Evolutionary conservation across 2,329 filamentous ascomycete species (phyloP).

Genomic region (Trichoderma pleuroti): DNA sequence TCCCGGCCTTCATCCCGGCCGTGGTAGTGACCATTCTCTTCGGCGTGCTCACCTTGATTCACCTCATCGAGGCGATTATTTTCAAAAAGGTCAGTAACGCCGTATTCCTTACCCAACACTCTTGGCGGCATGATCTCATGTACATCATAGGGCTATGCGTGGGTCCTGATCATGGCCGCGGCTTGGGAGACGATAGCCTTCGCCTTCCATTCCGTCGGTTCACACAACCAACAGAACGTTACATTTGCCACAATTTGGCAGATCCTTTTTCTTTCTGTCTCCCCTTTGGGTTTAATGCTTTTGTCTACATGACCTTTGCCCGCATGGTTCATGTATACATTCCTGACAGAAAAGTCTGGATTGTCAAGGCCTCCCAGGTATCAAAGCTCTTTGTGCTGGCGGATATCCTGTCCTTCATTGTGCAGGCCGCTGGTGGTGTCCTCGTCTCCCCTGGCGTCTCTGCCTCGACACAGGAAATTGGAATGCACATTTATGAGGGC

Average conservation of each 20-base stretch:
- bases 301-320: slow-evolving; percentile 13
- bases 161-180: neutral
- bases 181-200: slow-evolving; percentile 1
- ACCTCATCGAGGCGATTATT: neutral
- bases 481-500: neutral
- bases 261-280: neutral
- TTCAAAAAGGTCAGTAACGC: neutral
- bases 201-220: neutral
- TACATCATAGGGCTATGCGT: neutral
- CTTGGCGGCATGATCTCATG: neutral
- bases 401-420: neutral
- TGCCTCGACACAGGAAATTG: neutral
- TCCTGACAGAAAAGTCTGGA: neutral
- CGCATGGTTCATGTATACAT: slow-evolving; percentile 1
- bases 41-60: neutral
- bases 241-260: neutral
- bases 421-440: neutral
- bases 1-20: neutral
- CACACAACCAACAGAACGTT: slow-evolving; percentile 1
- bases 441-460: neutral
- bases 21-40: neutral
- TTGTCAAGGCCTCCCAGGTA: neutral
- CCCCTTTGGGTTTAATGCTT: slow-evolving; percentile 10
- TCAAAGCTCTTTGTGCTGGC: neutral
- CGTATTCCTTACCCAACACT: neutral